A percentile compares a stretch with the other conserved stretches of the same genome.
Conservation (phyloP, 2,329 filamentous ascomycete genomes). For the Catunica adiposa region DNA sequence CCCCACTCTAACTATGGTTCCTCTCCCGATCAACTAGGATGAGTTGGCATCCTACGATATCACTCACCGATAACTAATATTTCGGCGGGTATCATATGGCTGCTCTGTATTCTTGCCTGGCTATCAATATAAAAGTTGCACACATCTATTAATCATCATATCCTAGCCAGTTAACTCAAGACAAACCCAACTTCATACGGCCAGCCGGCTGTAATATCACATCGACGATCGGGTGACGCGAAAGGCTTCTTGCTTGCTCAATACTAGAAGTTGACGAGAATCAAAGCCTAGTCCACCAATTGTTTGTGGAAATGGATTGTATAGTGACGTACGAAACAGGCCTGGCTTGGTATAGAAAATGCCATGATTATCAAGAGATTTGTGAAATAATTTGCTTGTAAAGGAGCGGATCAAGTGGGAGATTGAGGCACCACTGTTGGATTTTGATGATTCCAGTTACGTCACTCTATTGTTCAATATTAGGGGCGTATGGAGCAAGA, state of each 20-base stretch:
- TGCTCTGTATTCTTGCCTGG: too few species aligned
- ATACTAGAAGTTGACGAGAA: background rate
- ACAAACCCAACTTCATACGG: background rate
- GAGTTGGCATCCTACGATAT: background rate
- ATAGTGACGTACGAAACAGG: background rate
- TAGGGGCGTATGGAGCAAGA: too few species aligned
- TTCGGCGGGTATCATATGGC: background rate
- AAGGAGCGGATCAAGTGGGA: too few species aligned
- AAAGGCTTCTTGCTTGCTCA: background rate
- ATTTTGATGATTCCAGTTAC: too few species aligned
- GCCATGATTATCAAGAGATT: too few species aligned
- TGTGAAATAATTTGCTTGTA: too few species aligned
- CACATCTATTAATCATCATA: background rate
- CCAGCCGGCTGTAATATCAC: background rate
- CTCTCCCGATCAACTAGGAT: background rate
- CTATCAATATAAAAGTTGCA: background rate
- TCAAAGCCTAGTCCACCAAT: background rate
- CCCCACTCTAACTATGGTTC: background rate
- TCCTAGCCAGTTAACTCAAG: background rate
- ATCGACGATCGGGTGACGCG: background rate
- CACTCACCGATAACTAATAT: background rate
- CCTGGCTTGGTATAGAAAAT: too few species aligned
- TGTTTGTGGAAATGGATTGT: background rate
- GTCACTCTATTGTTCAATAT: too few species aligned
- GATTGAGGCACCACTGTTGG: too few species aligned